A percentile compares a stretch with the other conserved stretches of the same genome.
Conservation (phyloP, 2,329 filamentous ascomycete genomes). For the Paecilomyces sp. region DNA sequence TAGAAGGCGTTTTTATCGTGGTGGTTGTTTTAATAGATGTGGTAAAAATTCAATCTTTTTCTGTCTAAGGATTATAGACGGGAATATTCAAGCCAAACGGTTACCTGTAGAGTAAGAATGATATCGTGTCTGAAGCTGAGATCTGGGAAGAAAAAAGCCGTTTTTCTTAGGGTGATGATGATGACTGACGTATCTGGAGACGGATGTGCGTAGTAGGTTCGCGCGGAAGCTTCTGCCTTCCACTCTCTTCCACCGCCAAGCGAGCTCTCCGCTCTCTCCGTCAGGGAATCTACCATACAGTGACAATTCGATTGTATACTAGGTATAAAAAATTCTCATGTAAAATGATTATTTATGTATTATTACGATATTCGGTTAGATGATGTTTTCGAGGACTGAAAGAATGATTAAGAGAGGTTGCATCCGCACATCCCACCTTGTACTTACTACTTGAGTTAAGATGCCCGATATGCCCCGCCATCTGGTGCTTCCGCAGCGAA, state of each 20-base stretch:
- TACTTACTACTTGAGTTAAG: background rate
- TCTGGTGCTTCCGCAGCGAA: background rate
- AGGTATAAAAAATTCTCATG: too few relatives aligned
- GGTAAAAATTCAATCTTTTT: too few relatives aligned
- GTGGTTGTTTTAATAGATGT: too few relatives aligned
- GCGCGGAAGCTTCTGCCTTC: slow-evolving; percentile 5
- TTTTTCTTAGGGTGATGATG: background rate
- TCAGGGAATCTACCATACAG: background rate
- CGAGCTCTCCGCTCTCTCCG: background rate
- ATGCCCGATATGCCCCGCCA: background rate
- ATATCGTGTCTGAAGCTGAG: too few relatives aligned
- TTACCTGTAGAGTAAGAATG: background rate
- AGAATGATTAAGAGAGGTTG: background rate
- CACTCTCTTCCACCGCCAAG: slow-evolving; percentile 4
- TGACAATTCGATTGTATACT: background rate
- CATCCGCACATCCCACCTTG: background rate
- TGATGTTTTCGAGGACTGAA: too few relatives aligned
- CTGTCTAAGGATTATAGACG: too few relatives aligned
- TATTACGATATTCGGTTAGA: too few relatives aligned
- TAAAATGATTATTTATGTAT: too few relatives aligned
- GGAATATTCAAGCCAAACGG: too few relatives aligned
- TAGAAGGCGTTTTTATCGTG: background rate
- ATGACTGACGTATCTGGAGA: background rate
- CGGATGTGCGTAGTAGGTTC: slow-evolving; percentile 3
- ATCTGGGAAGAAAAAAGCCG: too few relatives aligned